These are phyloP conservation scores for Avena sativa DNA, from an alignment of 176 grass and related monocot species.

Conservation along the genomic window DNA sequence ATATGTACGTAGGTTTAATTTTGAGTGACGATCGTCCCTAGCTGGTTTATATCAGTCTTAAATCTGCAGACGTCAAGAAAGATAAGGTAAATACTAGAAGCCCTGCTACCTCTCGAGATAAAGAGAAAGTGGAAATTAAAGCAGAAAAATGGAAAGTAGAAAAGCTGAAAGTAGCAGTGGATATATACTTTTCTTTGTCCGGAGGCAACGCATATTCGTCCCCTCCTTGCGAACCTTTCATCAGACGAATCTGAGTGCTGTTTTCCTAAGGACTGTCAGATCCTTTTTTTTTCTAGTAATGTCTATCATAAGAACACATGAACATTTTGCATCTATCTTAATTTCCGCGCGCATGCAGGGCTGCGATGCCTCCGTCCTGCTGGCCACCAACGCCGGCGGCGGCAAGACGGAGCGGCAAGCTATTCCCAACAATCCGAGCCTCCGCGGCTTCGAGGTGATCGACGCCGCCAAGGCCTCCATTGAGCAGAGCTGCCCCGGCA, in stretches of 20 bases:
- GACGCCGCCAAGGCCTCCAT: slow-evolving; percentile 59
- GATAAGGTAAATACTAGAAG: background rate
- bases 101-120: background rate
- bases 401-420: slow-evolving; percentile 40
- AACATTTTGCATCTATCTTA: background rate
- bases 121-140: slow-evolving; percentile 24
- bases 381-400: slow-evolving; percentile 43
- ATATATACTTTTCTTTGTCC: slow-evolving; percentile 19
- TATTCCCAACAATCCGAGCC: slow-evolving; percentile 45
- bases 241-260: background rate
- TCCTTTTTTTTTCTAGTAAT: too few relatives aligned
- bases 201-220: slow-evolving; percentile 43
- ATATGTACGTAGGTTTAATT: background rate
- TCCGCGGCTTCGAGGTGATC: slow-evolving; percentile 60
- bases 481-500: slow-evolving; percentile 52
- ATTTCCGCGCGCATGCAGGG: slow-evolving; percentile 35
- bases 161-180: slow-evolving; percentile 10
- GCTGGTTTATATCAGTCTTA: background rate
- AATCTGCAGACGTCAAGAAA: background rate
- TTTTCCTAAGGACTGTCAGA: background rate
- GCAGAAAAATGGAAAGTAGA: background rate
- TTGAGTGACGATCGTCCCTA: background rate
- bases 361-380: slow-evolving; percentile 55
- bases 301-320: too few relatives aligned
- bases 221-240: slow-evolving; percentile 25